phyloP scores from a whole-genome alignment of 495 filamentous ascomycete genomes.

The Paragyromitra xinjiangensis region DNA sequence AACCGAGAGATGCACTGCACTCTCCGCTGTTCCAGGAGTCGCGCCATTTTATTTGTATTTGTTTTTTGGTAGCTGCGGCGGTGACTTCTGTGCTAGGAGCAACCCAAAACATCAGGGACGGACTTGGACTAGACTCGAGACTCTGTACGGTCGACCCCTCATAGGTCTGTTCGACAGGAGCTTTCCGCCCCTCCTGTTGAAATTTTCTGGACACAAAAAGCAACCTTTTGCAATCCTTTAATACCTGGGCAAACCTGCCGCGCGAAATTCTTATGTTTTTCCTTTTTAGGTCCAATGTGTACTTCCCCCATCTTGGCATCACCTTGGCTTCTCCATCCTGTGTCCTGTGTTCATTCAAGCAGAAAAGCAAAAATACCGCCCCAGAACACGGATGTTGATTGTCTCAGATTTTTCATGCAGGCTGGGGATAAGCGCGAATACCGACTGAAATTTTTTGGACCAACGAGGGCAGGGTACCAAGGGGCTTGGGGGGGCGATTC shows the following conservation, averaged over 20 bases:
- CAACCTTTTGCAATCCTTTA: constrained; percentile 31
- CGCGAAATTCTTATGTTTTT: constrained; percentile 28
- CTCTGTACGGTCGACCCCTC: constrained; percentile 24
- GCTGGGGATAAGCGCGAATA: constrained; percentile 52
- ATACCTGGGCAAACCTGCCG: constrained; percentile 22
- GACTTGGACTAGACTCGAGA: constrained; percentile 21
- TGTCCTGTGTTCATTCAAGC: background rate
- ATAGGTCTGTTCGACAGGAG: background rate
- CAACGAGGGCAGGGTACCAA: constrained; percentile 47
- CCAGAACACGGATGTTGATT: constrained; percentile 46
- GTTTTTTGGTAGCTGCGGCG: constrained; percentile 34
- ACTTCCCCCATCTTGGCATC: background rate
- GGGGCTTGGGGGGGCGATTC: constrained; percentile 44
- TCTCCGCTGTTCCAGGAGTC: constrained; percentile 28
- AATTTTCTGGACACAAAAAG: constrained; percentile 39
- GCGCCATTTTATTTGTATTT: constrained; percentile 46
- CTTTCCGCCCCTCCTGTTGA: constrained; percentile 27
- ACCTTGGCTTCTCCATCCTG: constrained; percentile 32
- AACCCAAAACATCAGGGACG: constrained; percentile 28
- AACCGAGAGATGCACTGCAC: constrained; percentile 45
- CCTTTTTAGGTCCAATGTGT: constrained; percentile 41
- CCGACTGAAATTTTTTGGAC: constrained; percentile 48
- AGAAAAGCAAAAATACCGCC: constrained; percentile 40
- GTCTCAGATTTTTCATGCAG: constrained; percentile 51
- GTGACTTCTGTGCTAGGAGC: constrained; percentile 12